Percentiles rank a stretch among this genome's conserved stretches.
Conservation (phyloP, 2,329 filamentous ascomycete genomes). For the Aspergillus viridinutans region DNA sequence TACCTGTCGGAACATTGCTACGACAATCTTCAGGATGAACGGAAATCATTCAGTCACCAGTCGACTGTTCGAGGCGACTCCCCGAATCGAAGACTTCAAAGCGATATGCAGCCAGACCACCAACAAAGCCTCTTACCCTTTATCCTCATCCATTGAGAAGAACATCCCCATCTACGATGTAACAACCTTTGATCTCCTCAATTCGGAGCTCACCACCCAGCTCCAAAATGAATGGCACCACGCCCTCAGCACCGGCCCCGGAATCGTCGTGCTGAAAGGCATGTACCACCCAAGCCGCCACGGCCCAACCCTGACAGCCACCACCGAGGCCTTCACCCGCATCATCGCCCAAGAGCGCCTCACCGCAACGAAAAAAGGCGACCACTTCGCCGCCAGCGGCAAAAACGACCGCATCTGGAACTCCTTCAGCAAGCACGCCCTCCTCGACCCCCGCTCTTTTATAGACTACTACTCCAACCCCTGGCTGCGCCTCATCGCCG, state of each 20-base stretch:
- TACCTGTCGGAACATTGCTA: neutral
- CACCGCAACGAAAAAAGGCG: slow-evolving; percentile 42
- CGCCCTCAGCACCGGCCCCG: slow-evolving; percentile 54
- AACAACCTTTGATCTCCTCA: slow-evolving; percentile 30
- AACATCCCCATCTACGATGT: slow-evolving; percentile 58
- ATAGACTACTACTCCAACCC: slow-evolving; percentile 58
- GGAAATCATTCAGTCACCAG: neutral
- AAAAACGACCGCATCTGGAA: slow-evolving; percentile 63
- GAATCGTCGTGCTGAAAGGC: slow-evolving; percentile 55
- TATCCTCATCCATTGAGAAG: slow-evolving; percentile 42
- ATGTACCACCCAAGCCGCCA: slow-evolving; percentile 44
- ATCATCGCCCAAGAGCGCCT: slow-evolving; percentile 48
- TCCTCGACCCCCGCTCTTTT: slow-evolving; percentile 51
- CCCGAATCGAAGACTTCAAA: slow-evolving; percentile 41
- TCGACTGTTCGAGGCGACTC: slow-evolving; percentile 20
- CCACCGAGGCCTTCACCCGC: slow-evolving; percentile 45
- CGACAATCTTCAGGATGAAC: neutral
- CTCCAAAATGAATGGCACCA: slow-evolving; percentile 61
- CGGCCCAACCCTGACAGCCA: slow-evolving; percentile 38
- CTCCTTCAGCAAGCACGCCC: slow-evolving; percentile 59
- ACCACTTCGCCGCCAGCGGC: slow-evolving; percentile 57
- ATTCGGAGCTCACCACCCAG: slow-evolving; percentile 25
- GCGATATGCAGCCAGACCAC: slow-evolving; percentile 42
- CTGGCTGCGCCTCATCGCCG: slow-evolving; percentile 50
- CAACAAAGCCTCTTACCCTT: slow-evolving; percentile 43